Percentiles rank a stretch among this genome's conserved stretches.
These are phyloP conservation scores for Cordyceps militaris DNA, from an alignment of 2,329 filamentous ascomycete species.

Conservation along the genomic window DNA sequence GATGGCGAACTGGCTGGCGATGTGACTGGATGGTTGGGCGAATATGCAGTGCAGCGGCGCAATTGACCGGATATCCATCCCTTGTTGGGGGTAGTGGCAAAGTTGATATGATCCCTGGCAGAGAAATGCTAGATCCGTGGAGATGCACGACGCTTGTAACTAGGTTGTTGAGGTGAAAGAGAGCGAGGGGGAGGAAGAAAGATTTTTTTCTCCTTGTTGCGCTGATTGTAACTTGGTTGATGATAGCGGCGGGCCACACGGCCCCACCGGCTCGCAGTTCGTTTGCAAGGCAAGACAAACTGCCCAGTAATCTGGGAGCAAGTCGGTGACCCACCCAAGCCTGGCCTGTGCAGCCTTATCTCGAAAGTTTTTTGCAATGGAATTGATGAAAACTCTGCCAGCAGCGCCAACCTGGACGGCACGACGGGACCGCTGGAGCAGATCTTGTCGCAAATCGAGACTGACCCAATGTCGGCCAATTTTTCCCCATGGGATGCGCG, in stretches of 20 bases:
- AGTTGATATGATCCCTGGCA: not conserved
- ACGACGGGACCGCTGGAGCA: not conserved
- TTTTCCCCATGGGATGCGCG: not conserved
- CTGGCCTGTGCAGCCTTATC: constrained; percentile 11
- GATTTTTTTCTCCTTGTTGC: not conserved
- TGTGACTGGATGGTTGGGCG: too few species aligned
- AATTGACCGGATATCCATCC: not conserved
- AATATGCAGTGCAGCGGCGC: not conserved
- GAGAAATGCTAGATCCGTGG: not conserved
- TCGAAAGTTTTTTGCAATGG: not conserved
- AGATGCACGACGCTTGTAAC: not conserved
- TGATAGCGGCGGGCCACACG: not conserved
- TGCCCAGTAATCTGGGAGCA: not conserved
- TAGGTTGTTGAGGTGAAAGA: not conserved
- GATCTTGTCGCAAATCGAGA: not conserved
- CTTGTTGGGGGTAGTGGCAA: not conserved
- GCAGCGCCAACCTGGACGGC: not conserved
- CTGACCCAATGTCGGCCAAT: not conserved
- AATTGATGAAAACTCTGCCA: constrained; percentile 1
- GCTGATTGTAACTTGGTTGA: not conserved
- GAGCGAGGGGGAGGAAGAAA: not conserved
- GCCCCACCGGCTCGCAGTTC: constrained; percentile 8
- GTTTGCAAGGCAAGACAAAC: constrained; percentile 1
- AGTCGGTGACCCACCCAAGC: not conserved
- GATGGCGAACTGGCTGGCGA: too few species aligned